Evolutionary conservation across 1,284 basidiomycete species (phyloP), one percentile per base, ranked within the genome.

Genomic region (Cryptococcus hybrid): DNA sequence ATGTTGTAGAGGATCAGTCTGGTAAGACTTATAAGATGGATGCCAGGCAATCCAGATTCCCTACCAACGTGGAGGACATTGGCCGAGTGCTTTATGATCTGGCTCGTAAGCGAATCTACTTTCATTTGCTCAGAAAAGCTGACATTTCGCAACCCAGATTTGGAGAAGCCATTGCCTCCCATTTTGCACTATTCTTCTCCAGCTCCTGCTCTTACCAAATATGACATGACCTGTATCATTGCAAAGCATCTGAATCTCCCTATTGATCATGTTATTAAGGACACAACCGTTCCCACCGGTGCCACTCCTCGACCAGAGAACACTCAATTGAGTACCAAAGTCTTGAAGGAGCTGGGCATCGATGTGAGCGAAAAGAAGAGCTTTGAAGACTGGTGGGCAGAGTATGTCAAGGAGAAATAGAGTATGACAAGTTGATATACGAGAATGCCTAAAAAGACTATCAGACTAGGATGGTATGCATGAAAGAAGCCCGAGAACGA

Each of bases 1-100:
- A 81, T 57, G 75, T 80, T 5, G 75, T 81, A 1, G 58, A 76
- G 37, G 74, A 78, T 38, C 78, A 79, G 55, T 77, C 75, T 3
- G 80, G 80, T 5, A 79, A 79, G 61, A 57, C 60, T 54, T 78
- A 79, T 67, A 73, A 74, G 52, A 79, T 79, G 78, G 78, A 79
- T 61, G 66, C 76, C 39, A 75, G 74, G 59, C 77, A 78, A 61
- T 69, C 74, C 34, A 65, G 81, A 43, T 81, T 79, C 65, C 81
- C 81, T 2, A 82, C 81, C 11, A 78, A 77, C 57, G 80, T 81
- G 7, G 66, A 64, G 18, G 81, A 82, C 58, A 76, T 82, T 37
- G 79, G 78, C 6, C 66, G 71, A 5, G 75, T 78, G 4, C 65
- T 81, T 38, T 69, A 75, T 55, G 75, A 78, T 52, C 69, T 82